Evolutionary conservation across 148 eudicot species (phyloP).

Genomic region (Rhododendron molle): DNA sequence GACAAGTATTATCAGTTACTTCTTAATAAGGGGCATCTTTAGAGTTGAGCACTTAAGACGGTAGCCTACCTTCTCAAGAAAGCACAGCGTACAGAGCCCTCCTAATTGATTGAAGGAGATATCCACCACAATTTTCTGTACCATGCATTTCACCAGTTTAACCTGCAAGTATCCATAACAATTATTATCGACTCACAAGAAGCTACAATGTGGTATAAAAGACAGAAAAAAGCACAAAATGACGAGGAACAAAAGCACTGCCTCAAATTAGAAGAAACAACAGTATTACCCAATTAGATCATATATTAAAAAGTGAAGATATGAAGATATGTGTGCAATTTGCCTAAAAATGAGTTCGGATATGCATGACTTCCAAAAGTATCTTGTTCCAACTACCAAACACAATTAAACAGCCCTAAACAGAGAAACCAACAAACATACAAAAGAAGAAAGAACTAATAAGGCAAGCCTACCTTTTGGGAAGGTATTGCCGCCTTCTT

Average conservation of each 20-base stretch:
- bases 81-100: conserved; percentile 84
- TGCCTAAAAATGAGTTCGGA: too few species aligned
- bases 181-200: background rate
- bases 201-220: background rate
- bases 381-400: too few species aligned
- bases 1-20: background rate
- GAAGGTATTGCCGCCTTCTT: too few species aligned
- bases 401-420: too few species aligned
- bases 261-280: background rate
- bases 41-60: conserved; percentile 1
- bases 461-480: too few species aligned
- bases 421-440: too few species aligned
- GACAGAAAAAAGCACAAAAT: background rate
- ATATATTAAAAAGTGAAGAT: background rate
- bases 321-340: too few species aligned
- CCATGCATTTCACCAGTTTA: conserved; percentile 91
- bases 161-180: conserved; percentile 56
- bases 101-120: conserved; percentile 92
- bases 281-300: background rate
- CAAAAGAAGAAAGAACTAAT: too few species aligned
- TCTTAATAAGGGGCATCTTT: background rate
- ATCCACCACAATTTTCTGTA: conserved; percentile 92
- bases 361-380: too few species aligned
- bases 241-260: background rate
- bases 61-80: conserved; percentile 81